These are phyloP conservation scores for Aspergillus sclerotialis DNA, from an alignment of 2,329 filamentous ascomycete species.

Conservation along the genomic window DNA sequence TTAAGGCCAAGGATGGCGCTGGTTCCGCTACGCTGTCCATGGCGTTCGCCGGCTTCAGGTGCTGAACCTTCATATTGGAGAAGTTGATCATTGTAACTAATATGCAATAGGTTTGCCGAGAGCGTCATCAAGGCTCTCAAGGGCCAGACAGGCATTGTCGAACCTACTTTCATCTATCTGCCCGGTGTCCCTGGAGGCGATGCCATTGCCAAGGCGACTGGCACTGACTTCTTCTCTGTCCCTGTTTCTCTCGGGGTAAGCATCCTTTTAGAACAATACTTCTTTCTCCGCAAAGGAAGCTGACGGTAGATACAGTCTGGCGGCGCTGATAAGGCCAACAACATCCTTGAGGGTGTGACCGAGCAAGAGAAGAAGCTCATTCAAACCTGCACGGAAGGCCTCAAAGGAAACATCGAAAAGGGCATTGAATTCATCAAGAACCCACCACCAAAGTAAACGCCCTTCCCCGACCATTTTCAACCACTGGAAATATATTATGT, in stretches of 20 bases:
- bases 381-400: constrained; percentile 64
- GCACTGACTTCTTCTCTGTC: constrained; percentile 90
- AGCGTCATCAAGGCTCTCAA: constrained; percentile 81
- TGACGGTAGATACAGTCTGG: constrained; percentile 53
- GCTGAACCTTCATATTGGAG: constrained; percentile 27
- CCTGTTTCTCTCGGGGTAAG: constrained; percentile 92
- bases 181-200: constrained; percentile 83
- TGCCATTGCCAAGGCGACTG: constrained; percentile 74
- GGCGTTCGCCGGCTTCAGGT: constrained; percentile 94
- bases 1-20: constrained; percentile 87
- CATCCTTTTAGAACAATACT: constrained; percentile 15
- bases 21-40: constrained; percentile 90
- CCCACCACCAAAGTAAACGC: constrained; percentile 76
- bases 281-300: constrained; percentile 4
- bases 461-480: constrained; percentile 21
- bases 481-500: constrained; percentile 16
- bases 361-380: constrained; percentile 87
- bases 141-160: constrained; percentile 86
- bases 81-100: constrained; percentile 11
- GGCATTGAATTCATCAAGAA: constrained; percentile 84
- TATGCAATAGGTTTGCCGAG: constrained; percentile 68
- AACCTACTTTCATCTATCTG: constrained; percentile 94
- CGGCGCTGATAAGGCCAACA: constrained; percentile 77
- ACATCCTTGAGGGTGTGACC: constrained; percentile 69
- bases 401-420: constrained; percentile 92